Conservation (phyloP, 305 asterid species). For the Solanum hybrid region DNA sequence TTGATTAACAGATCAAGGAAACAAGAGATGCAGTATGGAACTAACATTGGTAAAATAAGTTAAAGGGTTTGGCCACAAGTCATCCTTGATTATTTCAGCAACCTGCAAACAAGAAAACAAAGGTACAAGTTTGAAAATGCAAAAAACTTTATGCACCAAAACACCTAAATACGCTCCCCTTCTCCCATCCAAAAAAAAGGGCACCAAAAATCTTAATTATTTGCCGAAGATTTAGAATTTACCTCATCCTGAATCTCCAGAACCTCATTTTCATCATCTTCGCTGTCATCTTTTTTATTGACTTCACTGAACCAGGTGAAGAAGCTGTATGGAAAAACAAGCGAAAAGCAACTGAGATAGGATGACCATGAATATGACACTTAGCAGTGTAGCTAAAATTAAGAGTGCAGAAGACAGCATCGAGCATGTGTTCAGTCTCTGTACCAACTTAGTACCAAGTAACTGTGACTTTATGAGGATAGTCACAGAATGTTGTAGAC, state of each 20-base stretch:
- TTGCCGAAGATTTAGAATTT: background rate
- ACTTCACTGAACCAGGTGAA: slow-evolving; percentile 71
- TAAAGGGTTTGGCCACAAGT: slow-evolving; percentile 90
- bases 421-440: background rate
- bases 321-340: slow-evolving; percentile 52
- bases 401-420: background rate
- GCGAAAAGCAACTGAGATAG: background rate
- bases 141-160: background rate
- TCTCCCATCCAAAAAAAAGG: background rate
- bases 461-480: background rate
- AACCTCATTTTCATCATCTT: slow-evolving; percentile 31
- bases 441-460: background rate
- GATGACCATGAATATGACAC: background rate
- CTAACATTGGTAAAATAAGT: slow-evolving; percentile 65
- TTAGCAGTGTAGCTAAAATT: background rate
- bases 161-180: background rate
- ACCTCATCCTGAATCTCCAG: slow-evolving; percentile 72
- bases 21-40: background rate
- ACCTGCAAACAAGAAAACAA: slow-evolving; percentile 32
- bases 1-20: background rate
- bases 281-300: slow-evolving; percentile 42
- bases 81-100: slow-evolving; percentile 96
- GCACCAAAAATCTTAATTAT: background rate
- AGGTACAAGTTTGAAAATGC: background rate
- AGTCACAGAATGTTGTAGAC: background rate